Evolutionary conservation across 805 yeast genomes (phyloP), one percentile per base, ranked within the genome.

Genomic region (Nakazawaea anatomiae): DNA sequence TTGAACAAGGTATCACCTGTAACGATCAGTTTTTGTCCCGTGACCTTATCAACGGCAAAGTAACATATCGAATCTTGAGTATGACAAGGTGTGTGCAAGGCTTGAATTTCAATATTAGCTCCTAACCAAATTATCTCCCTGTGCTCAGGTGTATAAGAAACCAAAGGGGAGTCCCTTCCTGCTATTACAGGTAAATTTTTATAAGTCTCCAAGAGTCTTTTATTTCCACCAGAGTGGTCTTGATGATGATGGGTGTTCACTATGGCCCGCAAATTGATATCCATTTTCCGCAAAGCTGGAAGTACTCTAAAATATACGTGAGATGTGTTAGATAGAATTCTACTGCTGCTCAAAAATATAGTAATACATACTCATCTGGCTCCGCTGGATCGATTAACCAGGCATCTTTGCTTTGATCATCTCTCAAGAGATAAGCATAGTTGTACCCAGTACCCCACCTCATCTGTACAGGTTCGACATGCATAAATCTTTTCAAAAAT

Each of bases 171-270:
- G 59, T 88, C 90, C 48, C 75, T 77, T 11, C 99, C 99, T 0
- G 89, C 97, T 58, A 89, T 83, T 14, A 91, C 68, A 0, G 90
- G 87, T 31, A 83, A 63, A 6, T 69, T 70, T 44, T 77, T 79
- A 62, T 72, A 64, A 2, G 51, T 5, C 1, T 56, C 25, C n/a
- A 48, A 43, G 14, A 44, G 12, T 38, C 9, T 12, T 27, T 70
- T 67, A 60, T 90, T 91, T 1, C 97, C 98, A 28, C 89, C 97
- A 2, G 97, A 74, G 68, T 94, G 99, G 64, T 94, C 99, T 62
- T 82, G 80, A 66, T 94, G 99, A 64, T 94, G 99, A 64, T 94
- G 99, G 0, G 98, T 94, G 68, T 94, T 94, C 46, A 88, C 95
- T 52, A 94, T 86, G 1, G 92, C 89, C 43, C 73, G 74, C 48